Evolutionary conservation across 2,329 filamentous ascomycete genomes (phyloP), one percentile per base, ranked within the genome.

Genomic region (Myrmaecium sp.): DNA sequence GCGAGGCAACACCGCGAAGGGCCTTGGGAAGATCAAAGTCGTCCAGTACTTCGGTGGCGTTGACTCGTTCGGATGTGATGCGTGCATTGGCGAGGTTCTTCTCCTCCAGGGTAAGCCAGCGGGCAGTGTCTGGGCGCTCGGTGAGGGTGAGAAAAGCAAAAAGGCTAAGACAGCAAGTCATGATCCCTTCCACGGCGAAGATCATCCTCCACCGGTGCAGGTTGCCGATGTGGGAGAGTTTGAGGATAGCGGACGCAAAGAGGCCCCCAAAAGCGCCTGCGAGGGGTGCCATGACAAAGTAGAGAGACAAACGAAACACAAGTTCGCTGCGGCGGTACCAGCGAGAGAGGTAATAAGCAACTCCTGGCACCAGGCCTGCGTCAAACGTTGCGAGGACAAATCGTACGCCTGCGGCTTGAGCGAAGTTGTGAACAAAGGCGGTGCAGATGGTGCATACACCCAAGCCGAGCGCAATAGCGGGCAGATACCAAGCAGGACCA

Each of bases 281-380:
- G 0, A 81, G 55, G 0, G 74, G 73, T 0, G 73, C 67, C 64
- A 71, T 75, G 30, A 78, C 70, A 29, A 80, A 68, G 49, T 78
- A 80, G 2, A 79, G 52, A 1, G 69, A 66, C 1, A 80, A 53
- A 0, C 74, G 62, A 44, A 78, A 78, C 0, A 69, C 63, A 5
- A 81, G 53, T 46, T 82, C 75, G 26, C 62, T 64, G 17, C 70
- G 58, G n/a, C 72, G 58, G 37, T 80, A 81, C 74, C 74, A 81
- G 27, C 74, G 57, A 1, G 66, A 73, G 12, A 80, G 52, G 38
- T 80, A 81, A 47, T 80, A 82, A 0, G 74, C 73, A 21, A 79
- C 77, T 0, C 76, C 75, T 0, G 76, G 76, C 28, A 81, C 48
- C 65, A 82, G 70, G 5, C 75, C 76, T 1, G 76, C 71, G 47